phyloP scores from a whole-genome alignment of 768 basidiomycete species.

The Collybia mongolica region DNA sequence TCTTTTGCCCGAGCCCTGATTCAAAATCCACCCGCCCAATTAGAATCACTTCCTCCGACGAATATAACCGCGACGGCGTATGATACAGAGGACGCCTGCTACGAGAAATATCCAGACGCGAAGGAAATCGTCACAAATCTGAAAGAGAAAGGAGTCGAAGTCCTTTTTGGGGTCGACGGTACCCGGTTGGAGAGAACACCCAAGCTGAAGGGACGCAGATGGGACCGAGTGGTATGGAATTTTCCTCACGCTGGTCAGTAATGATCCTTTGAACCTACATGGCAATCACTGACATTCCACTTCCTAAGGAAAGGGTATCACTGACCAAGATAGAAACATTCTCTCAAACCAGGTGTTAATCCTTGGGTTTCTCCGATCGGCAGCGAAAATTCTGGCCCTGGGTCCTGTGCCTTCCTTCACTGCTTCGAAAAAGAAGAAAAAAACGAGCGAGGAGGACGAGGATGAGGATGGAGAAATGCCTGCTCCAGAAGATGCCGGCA shows the following conservation, averaged over 20 bases:
- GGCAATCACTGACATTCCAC: neutral
- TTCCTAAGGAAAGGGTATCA: slow-evolving; percentile 75
- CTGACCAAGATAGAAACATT: slow-evolving; percentile 93
- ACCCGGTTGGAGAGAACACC: slow-evolving; percentile 63
- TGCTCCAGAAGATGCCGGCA: slow-evolving; percentile 17
- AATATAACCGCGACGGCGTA: slow-evolving; percentile 85
- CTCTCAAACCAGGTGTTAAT: slow-evolving; percentile 84
- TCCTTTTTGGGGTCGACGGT: slow-evolving; percentile 87
- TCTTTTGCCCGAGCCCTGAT: slow-evolving; percentile 83
- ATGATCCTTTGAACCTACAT: neutral
- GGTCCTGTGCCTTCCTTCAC: slow-evolving; percentile 53
- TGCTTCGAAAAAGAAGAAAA: slow-evolving; percentile 43
- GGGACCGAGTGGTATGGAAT: slow-evolving; percentile 89
- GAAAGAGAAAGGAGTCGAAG: slow-evolving; percentile 57
- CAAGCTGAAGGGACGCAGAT: slow-evolving; percentile 57
- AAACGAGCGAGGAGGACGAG: slow-evolving; percentile 44
- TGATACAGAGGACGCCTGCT: slow-evolving; percentile 76
- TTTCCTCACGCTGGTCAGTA: slow-evolving; percentile 91
- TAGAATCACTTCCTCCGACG: slow-evolving; percentile 54
- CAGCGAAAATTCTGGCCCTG: slow-evolving; percentile 51
- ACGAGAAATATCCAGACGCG: slow-evolving; percentile 80
- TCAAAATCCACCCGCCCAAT: slow-evolving; percentile 38
- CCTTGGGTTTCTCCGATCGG: slow-evolving; percentile 79
- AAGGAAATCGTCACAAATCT: slow-evolving; percentile 54
- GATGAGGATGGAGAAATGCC: slow-evolving; percentile 33